Conservation (phyloP, 805 yeast species). For the Ascoidea tarda region DNA sequence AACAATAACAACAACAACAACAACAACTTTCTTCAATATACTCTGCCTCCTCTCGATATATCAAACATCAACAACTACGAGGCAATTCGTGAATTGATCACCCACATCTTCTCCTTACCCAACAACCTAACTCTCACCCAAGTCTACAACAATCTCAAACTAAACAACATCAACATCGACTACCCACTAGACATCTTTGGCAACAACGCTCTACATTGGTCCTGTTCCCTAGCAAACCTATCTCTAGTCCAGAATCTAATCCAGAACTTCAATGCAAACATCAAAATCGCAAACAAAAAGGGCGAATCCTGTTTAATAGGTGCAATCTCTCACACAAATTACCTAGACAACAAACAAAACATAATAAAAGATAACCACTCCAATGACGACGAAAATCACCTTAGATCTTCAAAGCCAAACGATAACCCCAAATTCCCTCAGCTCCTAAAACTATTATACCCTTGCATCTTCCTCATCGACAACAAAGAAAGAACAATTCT, state of each 20-base stretch:
- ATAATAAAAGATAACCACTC: too few species aligned
- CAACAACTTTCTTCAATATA: not conserved
- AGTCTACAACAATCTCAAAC: conserved; percentile 12
- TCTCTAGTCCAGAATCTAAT: conserved; percentile 58
- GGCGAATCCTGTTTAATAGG: conserved; percentile 86
- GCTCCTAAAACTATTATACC: conserved; percentile 60
- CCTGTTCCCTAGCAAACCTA: conserved; percentile 76
- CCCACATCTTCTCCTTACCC: conserved; percentile 34
- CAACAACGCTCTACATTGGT: conserved; percentile 91
- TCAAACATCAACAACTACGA: conserved; percentile 19
- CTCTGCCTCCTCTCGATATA: conserved; percentile 30
- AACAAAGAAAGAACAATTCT: conserved; percentile 64
- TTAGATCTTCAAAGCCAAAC: conserved; percentile 13
- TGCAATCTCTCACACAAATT: conserved; percentile 70
- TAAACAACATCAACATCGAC: conserved; percentile 42
- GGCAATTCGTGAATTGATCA: conserved; percentile 27
- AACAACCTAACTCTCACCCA: conserved; percentile 15
- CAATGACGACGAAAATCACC: not conserved
- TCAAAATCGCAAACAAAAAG: conserved; percentile 57
- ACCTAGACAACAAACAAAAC: conserved; percentile 21
- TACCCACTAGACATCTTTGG: conserved; percentile 90
- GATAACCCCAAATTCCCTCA: conserved; percentile 65
- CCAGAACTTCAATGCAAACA: conserved; percentile 32
- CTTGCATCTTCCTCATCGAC: conserved; percentile 54
- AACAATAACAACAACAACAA: not conserved